Evolutionary conservation across 768 basidiomycete genomes (phyloP).

Genomic region (Pleurotus salmoneostramineus): DNA sequence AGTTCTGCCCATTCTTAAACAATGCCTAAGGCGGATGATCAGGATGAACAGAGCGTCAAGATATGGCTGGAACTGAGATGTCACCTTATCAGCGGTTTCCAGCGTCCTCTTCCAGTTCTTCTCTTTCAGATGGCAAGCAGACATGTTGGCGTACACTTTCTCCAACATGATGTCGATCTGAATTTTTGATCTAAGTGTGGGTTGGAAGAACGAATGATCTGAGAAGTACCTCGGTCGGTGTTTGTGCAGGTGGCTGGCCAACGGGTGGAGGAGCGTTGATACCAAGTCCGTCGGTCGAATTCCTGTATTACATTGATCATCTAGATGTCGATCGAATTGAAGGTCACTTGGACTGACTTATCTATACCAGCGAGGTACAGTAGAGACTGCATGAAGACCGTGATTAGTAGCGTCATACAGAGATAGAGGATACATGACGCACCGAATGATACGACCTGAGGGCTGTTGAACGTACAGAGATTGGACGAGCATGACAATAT

Average conservation of each 20-base stretch:
- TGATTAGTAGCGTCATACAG: conserved; percentile 6
- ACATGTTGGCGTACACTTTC: conserved; percentile 84
- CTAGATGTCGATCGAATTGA: not conserved
- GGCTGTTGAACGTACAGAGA: conserved; percentile 34
- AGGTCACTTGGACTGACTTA: conserved; percentile 46
- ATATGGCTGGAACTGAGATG: not conserved
- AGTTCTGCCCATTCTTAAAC: conserved; percentile 69
- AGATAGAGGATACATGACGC: not conserved
- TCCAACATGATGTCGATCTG: conserved; percentile 75
- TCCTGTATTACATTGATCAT: conserved; percentile 29
- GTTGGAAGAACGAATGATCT: not conserved
- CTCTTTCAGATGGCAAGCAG: conserved; percentile 78
- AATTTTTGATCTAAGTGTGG: not conserved
- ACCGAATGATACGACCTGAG: conserved; percentile 63
- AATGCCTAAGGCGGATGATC: conserved; percentile 47
- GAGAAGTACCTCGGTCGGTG: conserved; percentile 60
- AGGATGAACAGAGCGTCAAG: not conserved
- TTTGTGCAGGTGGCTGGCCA: conserved; percentile 35
- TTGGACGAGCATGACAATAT: not conserved
- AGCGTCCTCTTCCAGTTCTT: conserved; percentile 75
- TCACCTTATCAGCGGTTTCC: conserved; percentile 79
- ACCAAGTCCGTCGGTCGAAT: conserved; percentile 51
- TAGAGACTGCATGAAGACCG: conserved; percentile 42
- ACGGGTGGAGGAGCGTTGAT: conserved; percentile 22
- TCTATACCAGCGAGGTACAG: conserved; percentile 74